phyloP scores from a whole-genome alignment of 1,139 yeast genomes.

The Wickerhamomyces sp. region DNA sequence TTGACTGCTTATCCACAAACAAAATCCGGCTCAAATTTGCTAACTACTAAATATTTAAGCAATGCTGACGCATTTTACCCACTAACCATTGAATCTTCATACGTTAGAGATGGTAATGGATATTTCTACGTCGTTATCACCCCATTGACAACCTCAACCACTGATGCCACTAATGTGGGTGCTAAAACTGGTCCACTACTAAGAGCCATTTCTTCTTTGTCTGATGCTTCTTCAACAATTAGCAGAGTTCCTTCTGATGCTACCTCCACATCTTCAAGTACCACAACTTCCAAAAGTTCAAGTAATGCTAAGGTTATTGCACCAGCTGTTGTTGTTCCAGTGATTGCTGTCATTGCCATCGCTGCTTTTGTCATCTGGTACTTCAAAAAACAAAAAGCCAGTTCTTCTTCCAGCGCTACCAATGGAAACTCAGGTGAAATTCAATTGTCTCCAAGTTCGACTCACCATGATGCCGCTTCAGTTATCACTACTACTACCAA shows the following conservation, averaged over 20 bases:
- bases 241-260: conserved; percentile 34
- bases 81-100: conserved; percentile 26
- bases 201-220: conserved; percentile 26
- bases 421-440: conserved; percentile 6
- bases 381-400: conserved; percentile 17
- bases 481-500: conserved; percentile 9
- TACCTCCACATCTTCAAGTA: conserved; percentile 14
- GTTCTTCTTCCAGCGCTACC: not conserved
- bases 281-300: conserved; percentile 19
- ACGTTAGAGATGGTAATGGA: conserved; percentile 27
- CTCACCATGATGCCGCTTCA: conserved; percentile 8
- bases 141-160: conserved; percentile 30
- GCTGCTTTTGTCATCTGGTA: conserved; percentile 18
- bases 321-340: conserved; percentile 40
- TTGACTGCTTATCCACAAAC: conserved; percentile 29
- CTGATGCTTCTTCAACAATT: conserved; percentile 28
- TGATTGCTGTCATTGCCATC: conserved; percentile 27
- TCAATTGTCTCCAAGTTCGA: conserved; percentile 13
- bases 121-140: conserved; percentile 32
- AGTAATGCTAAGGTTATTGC: conserved; percentile 25
- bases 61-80: conserved; percentile 35
- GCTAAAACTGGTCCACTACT: conserved; percentile 33
- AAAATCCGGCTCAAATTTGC: conserved; percentile 26
- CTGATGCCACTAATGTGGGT: conserved; percentile 31
- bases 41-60: conserved; percentile 27